Evolutionary conservation across 768 basidiomycete genomes (phyloP).

Genomic region (Xanthoconium purpureum): DNA sequence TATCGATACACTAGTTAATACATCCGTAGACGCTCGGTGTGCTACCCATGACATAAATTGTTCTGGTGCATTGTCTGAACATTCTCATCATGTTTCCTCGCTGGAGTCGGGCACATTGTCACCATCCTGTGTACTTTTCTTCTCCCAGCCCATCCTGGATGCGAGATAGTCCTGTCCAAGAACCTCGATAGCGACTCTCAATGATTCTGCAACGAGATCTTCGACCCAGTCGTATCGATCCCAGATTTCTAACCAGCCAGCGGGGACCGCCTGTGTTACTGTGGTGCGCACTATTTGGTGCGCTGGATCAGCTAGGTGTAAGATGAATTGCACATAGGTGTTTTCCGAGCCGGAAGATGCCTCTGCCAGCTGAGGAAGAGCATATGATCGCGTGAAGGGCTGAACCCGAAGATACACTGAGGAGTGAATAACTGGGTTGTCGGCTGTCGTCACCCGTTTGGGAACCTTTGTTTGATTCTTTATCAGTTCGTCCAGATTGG

Average conservation of each 20-base stretch:
- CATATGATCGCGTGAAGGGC: constrained; percentile 66
- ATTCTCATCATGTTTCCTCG: constrained; percentile 10
- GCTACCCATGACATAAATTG: constrained; percentile 9
- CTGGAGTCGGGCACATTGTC: constrained; percentile 5
- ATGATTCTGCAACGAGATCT: constrained; percentile 83
- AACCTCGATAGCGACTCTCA: constrained; percentile 83
- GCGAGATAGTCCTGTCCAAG: constrained; percentile 91
- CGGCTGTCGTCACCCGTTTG: constrained; percentile 29
- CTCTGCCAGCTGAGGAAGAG: constrained; percentile 36
- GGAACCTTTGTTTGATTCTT: constrained; percentile 51
- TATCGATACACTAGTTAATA: constrained; percentile 14
- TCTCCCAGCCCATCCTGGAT: constrained; percentile 79
- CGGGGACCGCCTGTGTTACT: constrained; percentile 78
- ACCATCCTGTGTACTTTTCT: constrained; percentile 24
- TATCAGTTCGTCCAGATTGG: constrained; percentile 72
- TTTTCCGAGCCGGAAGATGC: constrained; percentile 23
- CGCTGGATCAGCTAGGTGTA: constrained; percentile 69
- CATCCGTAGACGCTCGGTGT: constrained; percentile 6
- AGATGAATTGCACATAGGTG: constrained; percentile 57
- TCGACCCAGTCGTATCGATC: constrained; percentile 96
- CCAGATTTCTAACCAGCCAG: constrained; percentile 86
- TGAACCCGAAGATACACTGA: constrained; percentile 93
- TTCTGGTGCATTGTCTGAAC: not conserved
- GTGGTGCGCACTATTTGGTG: constrained; percentile 77
- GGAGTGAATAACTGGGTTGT: constrained; percentile 76